These are phyloP conservation scores for Neurospora sp. DNA, from an alignment of 2,329 filamentous ascomycete species.

Conservation along the genomic window DNA sequence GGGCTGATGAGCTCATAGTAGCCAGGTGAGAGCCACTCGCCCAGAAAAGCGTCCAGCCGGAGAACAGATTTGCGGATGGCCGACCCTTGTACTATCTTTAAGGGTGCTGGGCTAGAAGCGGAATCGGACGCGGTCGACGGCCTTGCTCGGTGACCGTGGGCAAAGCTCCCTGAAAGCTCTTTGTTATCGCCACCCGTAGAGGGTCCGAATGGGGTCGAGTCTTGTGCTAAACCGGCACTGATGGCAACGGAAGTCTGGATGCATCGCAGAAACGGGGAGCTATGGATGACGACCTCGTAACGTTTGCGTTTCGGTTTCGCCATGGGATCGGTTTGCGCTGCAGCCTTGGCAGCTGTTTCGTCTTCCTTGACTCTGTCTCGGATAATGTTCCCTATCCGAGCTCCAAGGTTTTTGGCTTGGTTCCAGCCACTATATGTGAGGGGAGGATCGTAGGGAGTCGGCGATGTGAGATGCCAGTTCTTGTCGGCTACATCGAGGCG, in stretches of 20 bases:
- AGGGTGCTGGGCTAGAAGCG: conserved; percentile 12
- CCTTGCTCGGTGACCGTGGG: neutral
- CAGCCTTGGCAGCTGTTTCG: conserved; percentile 26
- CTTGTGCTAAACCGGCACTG: conserved; percentile 70
- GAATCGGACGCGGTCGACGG: neutral
- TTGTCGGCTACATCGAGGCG: conserved; percentile 91
- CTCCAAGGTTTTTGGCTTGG: conserved; percentile 72
- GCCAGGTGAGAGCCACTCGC: conserved; percentile 88
- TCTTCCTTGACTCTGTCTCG: conserved; percentile 39
- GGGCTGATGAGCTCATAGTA: conserved; percentile 91
- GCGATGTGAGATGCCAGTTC: conserved; percentile 86
- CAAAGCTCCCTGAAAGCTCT: neutral
- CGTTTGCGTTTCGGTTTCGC: conserved; percentile 33
- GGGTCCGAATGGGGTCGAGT: conserved; percentile 24
- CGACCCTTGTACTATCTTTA: neutral
- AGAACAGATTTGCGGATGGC: conserved; percentile 49
- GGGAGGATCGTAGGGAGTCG: conserved; percentile 90
- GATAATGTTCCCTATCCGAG: conserved; percentile 68
- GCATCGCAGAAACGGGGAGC: conserved; percentile 88
- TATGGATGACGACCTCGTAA: conserved; percentile 78
- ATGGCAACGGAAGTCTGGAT: conserved; percentile 87
- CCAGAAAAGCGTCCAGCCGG: conserved; percentile 83
- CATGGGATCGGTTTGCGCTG: conserved; percentile 8
- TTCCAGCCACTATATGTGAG: conserved; percentile 91
- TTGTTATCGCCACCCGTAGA: neutral